Conservation (phyloP, 208 protist species). For the Lotmaria passim region DNA sequence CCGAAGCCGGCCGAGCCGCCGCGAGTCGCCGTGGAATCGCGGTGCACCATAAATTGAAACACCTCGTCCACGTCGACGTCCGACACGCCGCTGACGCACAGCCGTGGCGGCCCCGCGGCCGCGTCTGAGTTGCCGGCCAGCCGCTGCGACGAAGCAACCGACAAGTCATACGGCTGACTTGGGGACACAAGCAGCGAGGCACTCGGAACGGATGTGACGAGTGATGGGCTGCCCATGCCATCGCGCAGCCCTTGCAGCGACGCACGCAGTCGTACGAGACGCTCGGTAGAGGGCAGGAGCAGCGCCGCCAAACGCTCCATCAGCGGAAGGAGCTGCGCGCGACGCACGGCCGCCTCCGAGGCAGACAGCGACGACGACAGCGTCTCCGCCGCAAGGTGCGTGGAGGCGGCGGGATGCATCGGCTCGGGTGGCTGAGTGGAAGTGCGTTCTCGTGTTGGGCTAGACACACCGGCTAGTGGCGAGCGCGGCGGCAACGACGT, state of each 20-base stretch:
- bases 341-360: neutral
- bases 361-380: neutral
- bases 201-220: neutral
- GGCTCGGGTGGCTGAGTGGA: conserved; percentile 4
- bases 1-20: conserved; percentile 1
- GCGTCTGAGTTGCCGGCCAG: neutral
- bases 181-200: neutral
- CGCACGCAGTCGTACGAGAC: conserved; percentile 44
- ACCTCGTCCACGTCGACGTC: conserved; percentile 30
- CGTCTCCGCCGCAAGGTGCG: neutral
- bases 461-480: neutral
- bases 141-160: neutral
- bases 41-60: conserved; percentile 31
- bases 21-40: conserved; percentile 12
- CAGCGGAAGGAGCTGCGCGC: conserved; percentile 30
- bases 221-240: conserved; percentile 17
- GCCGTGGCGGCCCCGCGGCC: neutral
- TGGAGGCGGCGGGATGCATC: neutral
- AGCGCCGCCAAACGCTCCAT: conserved; percentile 27
- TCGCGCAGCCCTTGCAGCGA: conserved; percentile 47
- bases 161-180: conserved; percentile 1
- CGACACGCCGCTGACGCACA: conserved; percentile 28
- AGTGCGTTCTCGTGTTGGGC: neutral
- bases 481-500: neutral
- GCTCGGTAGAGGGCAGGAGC: conserved; percentile 64